phyloP scores from a whole-genome alignment of 2,329 filamentous ascomycete genomes.

The Penicillium sp. region DNA sequence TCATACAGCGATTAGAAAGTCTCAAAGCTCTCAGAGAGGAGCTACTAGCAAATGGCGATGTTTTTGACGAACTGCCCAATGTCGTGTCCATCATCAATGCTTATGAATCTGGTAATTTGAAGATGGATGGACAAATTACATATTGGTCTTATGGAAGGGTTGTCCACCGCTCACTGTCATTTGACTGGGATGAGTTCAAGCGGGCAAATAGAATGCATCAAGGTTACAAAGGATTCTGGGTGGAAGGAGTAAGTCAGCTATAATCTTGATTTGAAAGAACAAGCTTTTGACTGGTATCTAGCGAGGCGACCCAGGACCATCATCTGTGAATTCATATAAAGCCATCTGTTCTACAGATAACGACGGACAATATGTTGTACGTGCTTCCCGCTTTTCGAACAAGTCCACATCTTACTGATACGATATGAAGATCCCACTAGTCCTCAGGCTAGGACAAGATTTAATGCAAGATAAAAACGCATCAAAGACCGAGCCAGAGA shows the following conservation, averaged over 20 bases:
- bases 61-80: neutral
- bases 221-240: neutral
- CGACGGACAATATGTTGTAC: neutral
- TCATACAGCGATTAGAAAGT: neutral
- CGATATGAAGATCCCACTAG: neutral
- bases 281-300: neutral
- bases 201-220: neutral
- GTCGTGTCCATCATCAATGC: neutral
- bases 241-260: neutral
- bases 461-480: neutral
- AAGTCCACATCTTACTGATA: neutral
- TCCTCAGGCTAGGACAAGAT: neutral
- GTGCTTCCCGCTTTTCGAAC: neutral
- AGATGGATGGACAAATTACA: neutral
- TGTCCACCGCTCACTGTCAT: neutral
- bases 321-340: neutral
- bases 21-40: neutral
- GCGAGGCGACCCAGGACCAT: neutral
- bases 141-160: neutral
- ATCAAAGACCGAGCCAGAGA: neutral
- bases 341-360: neutral
- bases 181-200: neutral
- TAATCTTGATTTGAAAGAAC: neutral
- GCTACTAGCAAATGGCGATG: neutral
- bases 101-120: neutral